Conservation (phyloP, 2,329 filamentous ascomycete species). For the Arthrobotrys pseudoclavata region DNA sequence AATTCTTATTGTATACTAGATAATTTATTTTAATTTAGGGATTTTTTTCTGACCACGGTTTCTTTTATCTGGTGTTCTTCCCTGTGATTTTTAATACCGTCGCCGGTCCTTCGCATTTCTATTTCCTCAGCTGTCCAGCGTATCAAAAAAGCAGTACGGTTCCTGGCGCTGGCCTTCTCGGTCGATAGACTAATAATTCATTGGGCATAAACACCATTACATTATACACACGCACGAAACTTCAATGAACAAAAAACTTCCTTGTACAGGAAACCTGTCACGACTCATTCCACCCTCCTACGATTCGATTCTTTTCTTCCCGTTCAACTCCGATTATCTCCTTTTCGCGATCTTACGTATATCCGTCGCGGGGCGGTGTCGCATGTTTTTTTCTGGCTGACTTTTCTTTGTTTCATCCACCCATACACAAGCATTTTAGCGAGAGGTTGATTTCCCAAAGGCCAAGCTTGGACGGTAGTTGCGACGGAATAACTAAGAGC, state of each 20-base stretch:
- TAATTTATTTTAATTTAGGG: neutral
- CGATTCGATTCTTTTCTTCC: neutral
- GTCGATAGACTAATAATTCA: neutral
- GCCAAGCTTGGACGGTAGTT: constrained; percentile 10
- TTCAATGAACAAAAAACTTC: neutral
- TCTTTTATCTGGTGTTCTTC: constrained; percentile 4
- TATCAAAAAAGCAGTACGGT: neutral
- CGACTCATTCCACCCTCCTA: neutral
- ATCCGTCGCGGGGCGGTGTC: constrained; percentile 25
- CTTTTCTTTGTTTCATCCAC: neutral
- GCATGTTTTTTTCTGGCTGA: constrained; percentile 13
- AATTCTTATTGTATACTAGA: neutral
- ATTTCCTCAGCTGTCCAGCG: neutral
- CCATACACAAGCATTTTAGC: constrained; percentile 21
- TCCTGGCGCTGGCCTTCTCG: neutral
- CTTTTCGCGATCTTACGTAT: constrained; percentile 9
- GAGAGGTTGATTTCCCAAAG: constrained; percentile 9
- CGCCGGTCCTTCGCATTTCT: neutral
- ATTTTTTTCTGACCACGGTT: constrained; percentile 25
- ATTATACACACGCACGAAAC: neutral
- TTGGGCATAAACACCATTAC: neutral
- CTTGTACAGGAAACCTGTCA: neutral
- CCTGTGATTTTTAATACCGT: neutral
- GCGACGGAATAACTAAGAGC: neutral
- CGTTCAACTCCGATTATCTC: constrained; percentile 11